Evolutionary conservation across 371 early-diverging fungal species (phyloP), one percentile per base, ranked within the genome.

Genomic region (Saksenaea vasiformis): DNA sequence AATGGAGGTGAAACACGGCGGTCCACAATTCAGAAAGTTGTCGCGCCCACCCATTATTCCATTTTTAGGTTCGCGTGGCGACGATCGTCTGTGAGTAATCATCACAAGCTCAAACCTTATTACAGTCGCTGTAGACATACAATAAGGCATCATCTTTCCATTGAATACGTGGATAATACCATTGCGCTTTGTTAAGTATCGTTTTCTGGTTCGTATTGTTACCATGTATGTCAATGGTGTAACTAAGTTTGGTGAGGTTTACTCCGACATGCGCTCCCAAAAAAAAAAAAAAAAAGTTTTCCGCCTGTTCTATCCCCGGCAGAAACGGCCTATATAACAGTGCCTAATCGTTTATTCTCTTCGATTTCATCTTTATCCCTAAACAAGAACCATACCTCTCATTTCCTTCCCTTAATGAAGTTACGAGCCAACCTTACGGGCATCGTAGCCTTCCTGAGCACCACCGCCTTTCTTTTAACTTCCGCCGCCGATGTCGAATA

Each of bases 401-500:
- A 10, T 47, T 47, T 47, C 14, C 43, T 47, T 47, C 22, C 22
- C 22, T 22, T 22, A 10, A 47, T 47, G 51, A 47, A 47, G 51
- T 47, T 47, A 22, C 51, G 51, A 11, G 51, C 51, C 51, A 47
- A 17, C 22, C 10, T 47, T 0, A 22, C 51, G 4, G 51, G 51
- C 51, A 22, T 47, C 51, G 51, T 47, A 47, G 51, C 51, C 22
- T 47, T 47, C 0, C 24, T 47, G 17, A 24, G 51, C 27, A 47
- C 19, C 51, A 47, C 8, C 22, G 11, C 24, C 51, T 17, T 47
- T 22, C 51, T 22, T 22, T 47, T 47, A 26, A 22, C 24, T 22
- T 17, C 24, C 17, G 51, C 51, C 11, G 51, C 51, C 22, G 51
- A 47, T 47, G 10, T 47, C 31, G 56, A 58, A 37, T 73, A 73